These are phyloP conservation scores for Chlorella variabilis DNA, from an alignment of 163 green algal species.

Conservation along the genomic window DNA sequence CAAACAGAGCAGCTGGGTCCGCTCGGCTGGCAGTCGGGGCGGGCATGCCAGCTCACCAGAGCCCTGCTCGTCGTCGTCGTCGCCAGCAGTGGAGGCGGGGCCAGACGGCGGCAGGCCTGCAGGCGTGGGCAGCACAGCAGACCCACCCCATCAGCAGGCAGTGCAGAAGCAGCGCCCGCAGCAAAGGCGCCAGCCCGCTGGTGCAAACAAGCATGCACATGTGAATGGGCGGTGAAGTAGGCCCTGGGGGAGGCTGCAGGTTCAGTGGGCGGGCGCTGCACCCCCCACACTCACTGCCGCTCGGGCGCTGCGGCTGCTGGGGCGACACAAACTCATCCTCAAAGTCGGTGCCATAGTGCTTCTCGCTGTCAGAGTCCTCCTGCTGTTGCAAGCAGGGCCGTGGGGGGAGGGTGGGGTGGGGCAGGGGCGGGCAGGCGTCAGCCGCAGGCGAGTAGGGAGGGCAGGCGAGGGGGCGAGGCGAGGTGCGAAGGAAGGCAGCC, in stretches of 20 bases:
- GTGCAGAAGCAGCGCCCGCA: too few species aligned
- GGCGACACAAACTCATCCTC: constrained; percentile 30
- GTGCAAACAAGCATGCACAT: too few species aligned
- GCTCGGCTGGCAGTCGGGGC: not conserved
- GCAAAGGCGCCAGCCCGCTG: too few species aligned
- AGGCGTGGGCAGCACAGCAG: not conserved
- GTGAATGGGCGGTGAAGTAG: too few species aligned
- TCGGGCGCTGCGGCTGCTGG: not conserved
- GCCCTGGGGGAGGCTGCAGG: too few species aligned
- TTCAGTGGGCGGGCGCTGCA: not conserved
- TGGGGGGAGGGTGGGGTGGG: too few species aligned
- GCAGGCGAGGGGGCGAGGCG: too few species aligned
- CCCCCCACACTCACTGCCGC: not conserved
- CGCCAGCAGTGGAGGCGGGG: constrained; percentile 2
- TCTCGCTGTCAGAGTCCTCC: constrained; percentile 29
- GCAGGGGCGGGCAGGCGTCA: too few species aligned
- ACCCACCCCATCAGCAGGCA: too few species aligned
- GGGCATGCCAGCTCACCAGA: not conserved
- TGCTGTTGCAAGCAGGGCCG: not conserved
- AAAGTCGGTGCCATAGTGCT: constrained; percentile 43
- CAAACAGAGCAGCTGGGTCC: not conserved
- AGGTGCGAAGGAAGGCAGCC: too few species aligned
- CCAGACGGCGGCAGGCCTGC: not conserved
- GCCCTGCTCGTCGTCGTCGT: not conserved
- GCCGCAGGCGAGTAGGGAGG: too few species aligned